Evolutionary conservation across 2,329 filamentous ascomycete genomes (phyloP).

Genomic region (Grosmannia penicillata): DNA sequence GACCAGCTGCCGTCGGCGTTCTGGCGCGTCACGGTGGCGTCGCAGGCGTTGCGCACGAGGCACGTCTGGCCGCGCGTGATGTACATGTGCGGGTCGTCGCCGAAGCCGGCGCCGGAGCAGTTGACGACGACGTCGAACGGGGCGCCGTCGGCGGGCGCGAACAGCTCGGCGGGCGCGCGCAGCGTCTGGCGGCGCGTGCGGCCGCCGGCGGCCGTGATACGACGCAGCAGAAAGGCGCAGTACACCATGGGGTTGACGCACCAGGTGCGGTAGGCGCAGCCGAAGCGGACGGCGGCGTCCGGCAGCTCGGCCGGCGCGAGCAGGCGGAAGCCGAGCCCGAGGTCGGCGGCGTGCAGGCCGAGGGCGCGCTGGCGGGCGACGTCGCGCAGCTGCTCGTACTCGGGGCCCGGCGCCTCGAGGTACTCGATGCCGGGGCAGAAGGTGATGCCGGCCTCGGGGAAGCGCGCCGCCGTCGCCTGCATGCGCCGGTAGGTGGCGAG

Average conservation of each 20-base stretch:
- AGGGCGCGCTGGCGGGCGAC: constrained; percentile 17
- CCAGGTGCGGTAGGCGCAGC: constrained; percentile 37
- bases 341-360: constrained; percentile 17
- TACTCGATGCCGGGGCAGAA: constrained; percentile 35
- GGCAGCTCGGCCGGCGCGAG: constrained; percentile 18
- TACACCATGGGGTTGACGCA: constrained; percentile 41
- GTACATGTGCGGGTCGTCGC: constrained; percentile 20
- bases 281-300: constrained; percentile 26
- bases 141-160: constrained; percentile 13
- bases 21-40: constrained; percentile 39
- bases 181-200: constrained; percentile 20
- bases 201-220: constrained; percentile 23
- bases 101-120: constrained; percentile 29
- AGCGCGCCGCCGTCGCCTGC: constrained; percentile 15
- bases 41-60: constrained; percentile 23
- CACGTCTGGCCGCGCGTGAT: constrained; percentile 33
- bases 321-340: constrained; percentile 23
- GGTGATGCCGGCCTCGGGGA: constrained; percentile 30
- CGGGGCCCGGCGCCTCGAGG: constrained; percentile 27
- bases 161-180: constrained; percentile 22
- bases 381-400: constrained; percentile 18
- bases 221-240: constrained; percentile 29
- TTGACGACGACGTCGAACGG: constrained; percentile 24
- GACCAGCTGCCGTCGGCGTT: constrained; percentile 47
- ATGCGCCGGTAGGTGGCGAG: constrained; percentile 27